A percentile compares a stretch with the other conserved stretches of the same genome.
Evolutionary conservation across 1,284 basidiomycete genomes (phyloP).

Genomic region (Malassezia pachydermatis): DNA sequence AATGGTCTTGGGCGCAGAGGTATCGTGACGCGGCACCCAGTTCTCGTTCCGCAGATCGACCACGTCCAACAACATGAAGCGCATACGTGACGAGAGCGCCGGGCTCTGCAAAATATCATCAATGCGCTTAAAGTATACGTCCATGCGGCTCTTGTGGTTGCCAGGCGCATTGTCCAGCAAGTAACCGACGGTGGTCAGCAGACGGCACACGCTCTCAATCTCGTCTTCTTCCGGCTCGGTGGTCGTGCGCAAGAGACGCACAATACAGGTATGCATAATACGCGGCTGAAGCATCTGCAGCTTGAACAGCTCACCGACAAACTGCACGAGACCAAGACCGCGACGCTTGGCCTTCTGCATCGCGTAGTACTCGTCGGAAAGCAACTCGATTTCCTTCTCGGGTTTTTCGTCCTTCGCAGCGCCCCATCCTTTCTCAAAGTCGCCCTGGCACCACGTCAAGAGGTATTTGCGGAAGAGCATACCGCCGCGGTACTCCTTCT

Average conservation of each 20-base stretch:
- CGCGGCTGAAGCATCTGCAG: conserved; percentile 84
- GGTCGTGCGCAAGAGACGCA: conserved; percentile 82
- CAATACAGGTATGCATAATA: conserved; percentile 93
- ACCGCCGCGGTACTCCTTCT: conserved; percentile 73
- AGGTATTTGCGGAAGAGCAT: conserved; percentile 80
- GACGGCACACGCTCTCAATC: conserved; percentile 87
- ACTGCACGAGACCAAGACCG: conserved; percentile 89
- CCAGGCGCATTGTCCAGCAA: conserved; percentile 56
- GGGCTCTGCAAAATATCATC: conserved; percentile 61
- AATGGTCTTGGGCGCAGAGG: conserved; percentile 74
- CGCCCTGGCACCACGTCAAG: conserved; percentile 81
- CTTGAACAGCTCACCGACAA: conserved; percentile 97
- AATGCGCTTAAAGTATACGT: conserved; percentile 86
- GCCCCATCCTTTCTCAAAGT: conserved; percentile 76
- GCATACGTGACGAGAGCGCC: conserved; percentile 73
- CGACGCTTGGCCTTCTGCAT: conserved; percentile 93
- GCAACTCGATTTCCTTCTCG: conserved; percentile 51
- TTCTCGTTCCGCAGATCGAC: conserved; percentile 73
- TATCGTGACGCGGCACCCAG: conserved; percentile 66
- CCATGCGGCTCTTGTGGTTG: conserved; percentile 64
- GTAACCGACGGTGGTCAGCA: conserved; percentile 76
- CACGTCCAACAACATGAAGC: conserved; percentile 89
- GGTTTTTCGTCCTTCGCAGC: conserved; percentile 53
- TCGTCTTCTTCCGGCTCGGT: conserved; percentile 94
- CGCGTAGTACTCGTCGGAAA: conserved; percentile 93